Conservation (phyloP, 805 yeast species). For the Hanseniaspora taiwanica region DNA sequence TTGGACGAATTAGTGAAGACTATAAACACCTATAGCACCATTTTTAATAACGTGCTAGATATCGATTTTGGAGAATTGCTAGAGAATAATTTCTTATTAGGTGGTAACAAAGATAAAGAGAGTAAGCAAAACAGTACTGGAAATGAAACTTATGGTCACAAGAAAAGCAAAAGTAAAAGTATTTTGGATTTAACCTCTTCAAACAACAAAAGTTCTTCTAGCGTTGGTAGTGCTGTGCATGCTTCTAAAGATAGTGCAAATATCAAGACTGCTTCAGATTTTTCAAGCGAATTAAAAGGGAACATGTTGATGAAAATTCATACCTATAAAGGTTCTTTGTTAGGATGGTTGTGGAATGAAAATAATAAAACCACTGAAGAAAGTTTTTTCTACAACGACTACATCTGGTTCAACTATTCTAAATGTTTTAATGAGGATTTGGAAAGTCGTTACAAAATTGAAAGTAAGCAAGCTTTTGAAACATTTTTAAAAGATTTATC, state of each 20-base stretch:
- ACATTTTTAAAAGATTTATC: no score
- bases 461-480: no score
- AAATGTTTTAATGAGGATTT: background rate
- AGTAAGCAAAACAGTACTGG: no score
- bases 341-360: slow-evolving; percentile 7
- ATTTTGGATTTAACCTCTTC: no score
- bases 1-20: slow-evolving; percentile 18
- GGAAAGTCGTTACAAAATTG: background rate
- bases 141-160: no score
- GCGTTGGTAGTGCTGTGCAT: no score
- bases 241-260: no score
- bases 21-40: background rate
- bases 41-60: slow-evolving; percentile 2
- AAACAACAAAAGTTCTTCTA: no score
- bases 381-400: slow-evolving; percentile 5
- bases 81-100: background rate
- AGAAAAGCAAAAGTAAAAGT: no score
- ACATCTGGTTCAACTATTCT: slow-evolving; percentile 5
- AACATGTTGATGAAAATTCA: background rate
- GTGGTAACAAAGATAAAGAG: background rate
- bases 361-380: background rate
- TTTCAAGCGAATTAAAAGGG: background rate
- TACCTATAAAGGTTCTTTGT: slow-evolving; percentile 1
- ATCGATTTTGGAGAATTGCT: background rate
- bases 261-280: background rate